Percentiles rank a stretch among this genome's conserved stretches.
Conservation (phyloP, 805 yeast species). For the Starmerella sirachaensis region DNA sequence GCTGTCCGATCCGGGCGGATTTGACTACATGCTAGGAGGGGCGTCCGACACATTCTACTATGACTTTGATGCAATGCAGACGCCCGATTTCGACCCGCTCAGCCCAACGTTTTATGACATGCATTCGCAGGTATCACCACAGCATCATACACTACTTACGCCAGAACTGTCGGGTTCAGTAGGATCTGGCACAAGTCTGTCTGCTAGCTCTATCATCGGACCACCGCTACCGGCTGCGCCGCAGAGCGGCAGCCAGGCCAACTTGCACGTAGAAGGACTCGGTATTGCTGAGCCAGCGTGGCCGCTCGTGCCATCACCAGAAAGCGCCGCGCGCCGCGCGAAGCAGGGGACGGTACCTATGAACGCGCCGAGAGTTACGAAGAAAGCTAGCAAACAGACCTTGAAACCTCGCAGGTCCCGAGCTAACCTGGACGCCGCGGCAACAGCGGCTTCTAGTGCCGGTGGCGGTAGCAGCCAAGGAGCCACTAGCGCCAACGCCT, state of each 20-base stretch:
- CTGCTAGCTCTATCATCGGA: constrained; percentile 1
- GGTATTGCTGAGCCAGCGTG: constrained; percentile 17
- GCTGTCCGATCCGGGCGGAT: no score
- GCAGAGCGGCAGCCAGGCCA: background rate
- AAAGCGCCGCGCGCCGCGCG: constrained; percentile 2
- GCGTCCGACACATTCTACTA: constrained; percentile 1
- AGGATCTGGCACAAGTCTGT: constrained; percentile 10
- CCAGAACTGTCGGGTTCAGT: constrained; percentile 14
- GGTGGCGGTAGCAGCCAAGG: no score
- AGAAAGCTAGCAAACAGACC: constrained; percentile 16
- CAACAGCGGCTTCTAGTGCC: background rate
- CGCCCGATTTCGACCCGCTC: constrained; percentile 13
- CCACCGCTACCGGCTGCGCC: background rate
- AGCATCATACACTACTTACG: constrained; percentile 8
- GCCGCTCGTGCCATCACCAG: constrained; percentile 12
- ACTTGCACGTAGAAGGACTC: constrained; percentile 15
- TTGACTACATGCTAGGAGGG: no score
- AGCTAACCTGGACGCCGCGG: constrained; percentile 7
- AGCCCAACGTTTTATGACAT: constrained; percentile 12
- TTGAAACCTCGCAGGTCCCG: constrained; percentile 13
- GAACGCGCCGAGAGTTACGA: constrained; percentile 15
- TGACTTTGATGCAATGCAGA: constrained; percentile 7
- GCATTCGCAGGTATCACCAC: constrained; percentile 6
- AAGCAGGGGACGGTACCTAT: no score
- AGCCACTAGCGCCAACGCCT: no score